Base-by-base conservation (phyloP, 2,329 filamentous ascomycete genomes). In the Xylariaceae sp. region DNA sequence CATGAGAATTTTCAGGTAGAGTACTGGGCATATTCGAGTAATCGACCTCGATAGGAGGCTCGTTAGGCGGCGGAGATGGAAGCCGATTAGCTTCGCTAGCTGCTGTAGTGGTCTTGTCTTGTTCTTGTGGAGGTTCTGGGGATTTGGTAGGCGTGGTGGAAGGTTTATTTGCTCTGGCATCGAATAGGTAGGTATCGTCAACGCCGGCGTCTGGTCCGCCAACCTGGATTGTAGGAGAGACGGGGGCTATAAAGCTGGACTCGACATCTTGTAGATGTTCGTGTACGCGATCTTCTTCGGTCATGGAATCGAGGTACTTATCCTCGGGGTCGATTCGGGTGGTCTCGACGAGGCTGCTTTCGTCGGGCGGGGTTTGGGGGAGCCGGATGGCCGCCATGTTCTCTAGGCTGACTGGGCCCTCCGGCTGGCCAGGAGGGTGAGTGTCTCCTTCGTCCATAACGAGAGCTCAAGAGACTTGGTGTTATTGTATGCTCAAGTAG, bases 251-350 rank as follows among this genome's bases (percentile, higher is more conserved):
- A 57, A 85, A 85, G 65, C 81, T 85, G 25, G 81, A 84, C 58
- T 85, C 82, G 50, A 83, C 73, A 56, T 85, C 81, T 55, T 77
- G 72, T 17, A 85, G 63, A 57, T 83, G 79, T 44, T 74, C 72
- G 50, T 73, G 70, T 17, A 82, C 70, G 35, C 71, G 71, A 37
- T 74, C 70, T 53, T 64, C 62, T 33, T 80, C 77, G 35, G 73
- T 73, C 34, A 78, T 60, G 3, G 75, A 76, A 44, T 80, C 74
- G 43, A 72, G 66, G 38, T 67, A 67, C 27, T 62, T 60, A 41
- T 67, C 60, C 39, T 60, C 58, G 29, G 65, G 53, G 20, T 63
- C 56, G 40, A 63, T 21, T 14, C 45, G 50, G 6, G 59, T 59
- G n/a, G 53, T 55, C 21, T 64, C 61, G 45, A 59, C 50, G 17